A percentile compares a stretch with the other conserved stretches of the same genome.
These are phyloP conservation scores for Juncus inflexus DNA, from an alignment of 176 grass and related monocot species.

Conservation along the genomic window DNA sequence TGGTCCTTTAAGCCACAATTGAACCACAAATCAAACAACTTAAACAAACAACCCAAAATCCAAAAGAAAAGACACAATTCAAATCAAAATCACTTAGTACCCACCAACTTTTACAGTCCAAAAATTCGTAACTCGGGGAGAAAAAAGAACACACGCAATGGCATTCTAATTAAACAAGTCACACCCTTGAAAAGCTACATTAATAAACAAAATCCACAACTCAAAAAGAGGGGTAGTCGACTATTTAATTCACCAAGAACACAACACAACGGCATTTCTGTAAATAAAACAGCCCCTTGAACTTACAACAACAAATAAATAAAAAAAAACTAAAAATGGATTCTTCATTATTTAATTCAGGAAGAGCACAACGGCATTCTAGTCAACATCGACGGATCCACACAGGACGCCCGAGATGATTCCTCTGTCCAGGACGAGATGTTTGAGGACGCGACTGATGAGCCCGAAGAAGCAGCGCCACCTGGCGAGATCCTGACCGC, in stretches of 20 bases:
- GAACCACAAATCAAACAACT: too few relatives aligned
- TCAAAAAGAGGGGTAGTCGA: too few relatives aligned
- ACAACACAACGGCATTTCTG: neutral
- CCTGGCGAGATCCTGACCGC: conserved; percentile 26
- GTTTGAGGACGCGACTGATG: conserved; percentile 81
- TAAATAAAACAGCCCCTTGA: conserved; percentile 14
- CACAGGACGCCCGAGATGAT: conserved; percentile 29
- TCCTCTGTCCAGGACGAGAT: conserved; percentile 62
- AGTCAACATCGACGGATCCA: conserved; percentile 53
- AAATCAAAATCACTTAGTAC: neutral
- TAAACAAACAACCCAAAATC: too few relatives aligned
- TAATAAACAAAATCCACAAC: conserved; percentile 28
- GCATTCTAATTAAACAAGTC: too few relatives aligned
- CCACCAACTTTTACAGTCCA: conserved; percentile 10
- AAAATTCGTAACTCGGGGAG: conserved; percentile 17
- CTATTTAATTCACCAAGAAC: too few relatives aligned
- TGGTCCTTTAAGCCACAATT: too few relatives aligned
- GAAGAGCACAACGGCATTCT: conserved; percentile 41
- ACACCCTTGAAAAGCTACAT: conserved; percentile 21
- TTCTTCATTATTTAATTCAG: neutral
- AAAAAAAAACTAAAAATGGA: conserved; percentile 29
- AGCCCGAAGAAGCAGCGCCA: conserved; percentile 9
- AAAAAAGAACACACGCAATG: too few relatives aligned
- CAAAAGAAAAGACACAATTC: neutral
- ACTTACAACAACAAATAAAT: conserved; percentile 35